phyloP scores from a whole-genome alignment of 768 basidiomycete species.

The Russula dissimulans region DNA sequence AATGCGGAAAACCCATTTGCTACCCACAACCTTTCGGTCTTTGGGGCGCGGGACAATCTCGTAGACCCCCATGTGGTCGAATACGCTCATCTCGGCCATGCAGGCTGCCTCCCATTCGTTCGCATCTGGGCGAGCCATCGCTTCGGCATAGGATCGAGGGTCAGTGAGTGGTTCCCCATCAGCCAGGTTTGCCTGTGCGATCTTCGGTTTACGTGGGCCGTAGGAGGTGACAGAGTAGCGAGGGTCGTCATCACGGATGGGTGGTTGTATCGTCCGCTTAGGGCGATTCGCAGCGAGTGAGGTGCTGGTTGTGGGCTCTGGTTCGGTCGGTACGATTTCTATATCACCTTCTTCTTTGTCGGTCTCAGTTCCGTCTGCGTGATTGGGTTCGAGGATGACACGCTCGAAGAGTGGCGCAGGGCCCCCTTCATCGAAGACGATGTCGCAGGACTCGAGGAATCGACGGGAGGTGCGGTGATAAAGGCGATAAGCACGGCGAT shows the following conservation, averaged over 20 bases:
- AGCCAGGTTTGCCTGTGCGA: background rate
- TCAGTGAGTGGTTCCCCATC: background rate
- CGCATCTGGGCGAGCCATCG: background rate
- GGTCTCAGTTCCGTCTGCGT: no score
- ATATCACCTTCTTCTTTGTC: no score
- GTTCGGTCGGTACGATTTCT: no score
- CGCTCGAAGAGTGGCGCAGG: no score
- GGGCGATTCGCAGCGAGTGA: no score
- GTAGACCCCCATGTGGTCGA: background rate
- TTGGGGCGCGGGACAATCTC: background rate
- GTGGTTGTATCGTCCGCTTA: no score
- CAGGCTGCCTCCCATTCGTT: background rate
- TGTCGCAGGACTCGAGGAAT: no score
- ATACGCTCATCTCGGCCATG: background rate
- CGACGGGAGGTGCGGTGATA: no score
- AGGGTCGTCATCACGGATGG: no score
- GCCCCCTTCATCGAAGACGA: no score
- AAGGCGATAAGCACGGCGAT: background rate
- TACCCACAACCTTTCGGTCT: background rate
- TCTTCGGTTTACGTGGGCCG: background rate
- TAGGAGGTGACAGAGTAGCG: slow-evolving; percentile 3
- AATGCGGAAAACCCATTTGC: background rate
- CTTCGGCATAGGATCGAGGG: background rate
- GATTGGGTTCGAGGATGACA: no score
- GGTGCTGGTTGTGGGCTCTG: no score